A percentile compares a stretch with the other conserved stretches of the same genome.
phyloP scores from a whole-genome alignment of 2,329 filamentous ascomycete species.

The Alternaria consortialis region DNA sequence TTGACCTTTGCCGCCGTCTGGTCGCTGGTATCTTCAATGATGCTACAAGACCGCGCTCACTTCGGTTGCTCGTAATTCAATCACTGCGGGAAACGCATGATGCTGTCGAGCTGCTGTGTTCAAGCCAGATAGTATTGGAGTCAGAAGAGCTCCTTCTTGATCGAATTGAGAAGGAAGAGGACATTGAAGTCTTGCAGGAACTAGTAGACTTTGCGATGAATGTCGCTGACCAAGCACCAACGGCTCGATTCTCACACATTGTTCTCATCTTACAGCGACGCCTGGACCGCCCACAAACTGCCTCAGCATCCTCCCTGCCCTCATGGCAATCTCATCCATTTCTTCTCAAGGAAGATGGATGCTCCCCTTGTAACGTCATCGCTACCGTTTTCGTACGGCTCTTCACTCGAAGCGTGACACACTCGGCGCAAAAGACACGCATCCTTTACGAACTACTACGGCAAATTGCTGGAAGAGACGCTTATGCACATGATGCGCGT shows the following conservation, averaged over 20 bases:
- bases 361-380: conserved; percentile 74
- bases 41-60: conserved; percentile 65
- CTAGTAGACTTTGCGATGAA: conserved; percentile 71
- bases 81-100: conserved; percentile 63
- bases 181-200: conserved; percentile 70
- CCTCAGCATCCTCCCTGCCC: conserved; percentile 26
- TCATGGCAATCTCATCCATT: conserved; percentile 31
- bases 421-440: conserved; percentile 70
- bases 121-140: conserved; percentile 65
- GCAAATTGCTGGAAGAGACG: conserved; percentile 42
- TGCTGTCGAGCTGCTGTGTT: conserved; percentile 64
- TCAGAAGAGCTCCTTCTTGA: conserved; percentile 70
- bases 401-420: conserved; percentile 77
- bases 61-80: conserved; percentile 70
- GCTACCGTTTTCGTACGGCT: conserved; percentile 76
- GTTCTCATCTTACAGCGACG: conserved; percentile 55
- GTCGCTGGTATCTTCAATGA: conserved; percentile 72
- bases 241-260: conserved; percentile 63
- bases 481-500: conserved; percentile 49
- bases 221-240: conserved; percentile 68
- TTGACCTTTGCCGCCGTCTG: conserved; percentile 68
- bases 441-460: conserved; percentile 52
- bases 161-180: conserved; percentile 69
- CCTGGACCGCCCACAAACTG: conserved; percentile 33
- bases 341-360: conserved; percentile 23